Conservation (phyloP, 2,329 filamentous ascomycete species). For the Epichloe elymi region DNA sequence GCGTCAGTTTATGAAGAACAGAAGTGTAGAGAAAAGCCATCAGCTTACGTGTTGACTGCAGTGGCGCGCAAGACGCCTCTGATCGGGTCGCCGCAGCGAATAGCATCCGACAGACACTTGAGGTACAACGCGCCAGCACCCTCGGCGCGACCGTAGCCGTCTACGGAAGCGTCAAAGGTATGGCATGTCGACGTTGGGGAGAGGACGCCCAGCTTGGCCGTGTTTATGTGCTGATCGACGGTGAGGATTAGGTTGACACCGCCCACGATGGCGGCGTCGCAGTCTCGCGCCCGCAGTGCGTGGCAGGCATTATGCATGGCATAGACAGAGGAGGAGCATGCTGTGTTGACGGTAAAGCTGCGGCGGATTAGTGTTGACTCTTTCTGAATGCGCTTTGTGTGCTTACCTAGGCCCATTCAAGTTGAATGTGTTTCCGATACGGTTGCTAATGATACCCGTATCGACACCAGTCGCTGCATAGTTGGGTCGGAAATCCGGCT, state of each 20-base stretch:
- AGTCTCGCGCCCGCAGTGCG: conserved; percentile 20
- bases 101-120: conserved; percentile 18
- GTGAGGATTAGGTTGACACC: conserved; percentile 23
- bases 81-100: conserved; percentile 12
- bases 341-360: conserved; percentile 19
- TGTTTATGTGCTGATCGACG: conserved; percentile 10
- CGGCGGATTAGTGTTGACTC: conserved; percentile 8
- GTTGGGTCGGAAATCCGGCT: conserved; percentile 2
- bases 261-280: conserved; percentile 20
- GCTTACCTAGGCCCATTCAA: conserved; percentile 11
- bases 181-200: conserved; percentile 15
- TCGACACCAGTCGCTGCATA: conserved; percentile 16
- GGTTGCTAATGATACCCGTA: conserved; percentile 23
- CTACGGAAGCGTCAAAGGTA: conserved; percentile 19
- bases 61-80: conserved; percentile 13
- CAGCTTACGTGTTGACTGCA: conserved; percentile 7
- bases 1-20: too few relatives aligned
- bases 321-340: conserved; percentile 24
- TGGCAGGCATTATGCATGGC: conserved; percentile 10
- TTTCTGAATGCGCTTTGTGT: too few relatives aligned
- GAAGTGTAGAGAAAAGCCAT: too few relatives aligned
- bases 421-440: conserved; percentile 24
- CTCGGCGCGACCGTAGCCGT: conserved; percentile 23
- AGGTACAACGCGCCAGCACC: conserved; percentile 19
- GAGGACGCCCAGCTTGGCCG: conserved; percentile 10